A percentile compares a stretch with the other conserved stretches of the same genome.
Conservation (phyloP, 1,139 yeast genomes). For the Scheffersomyces stambukii region DNA sequence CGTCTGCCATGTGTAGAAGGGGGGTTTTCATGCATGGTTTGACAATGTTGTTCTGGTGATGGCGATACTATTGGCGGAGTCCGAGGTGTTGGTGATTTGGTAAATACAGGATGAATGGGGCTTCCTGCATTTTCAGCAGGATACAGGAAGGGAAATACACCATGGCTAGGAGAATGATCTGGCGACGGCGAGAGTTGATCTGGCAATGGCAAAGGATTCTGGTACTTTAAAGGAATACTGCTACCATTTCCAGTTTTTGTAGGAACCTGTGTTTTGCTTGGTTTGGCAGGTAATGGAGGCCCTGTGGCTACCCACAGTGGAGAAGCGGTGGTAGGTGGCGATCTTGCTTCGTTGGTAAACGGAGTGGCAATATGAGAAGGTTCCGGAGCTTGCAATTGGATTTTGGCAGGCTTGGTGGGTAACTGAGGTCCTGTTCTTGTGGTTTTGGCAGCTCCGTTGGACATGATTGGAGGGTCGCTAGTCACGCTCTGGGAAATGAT, state of each 20-base stretch:
- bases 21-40: too few relatives aligned
- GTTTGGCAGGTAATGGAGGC: constrained; percentile 48
- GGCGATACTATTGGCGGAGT: too few relatives aligned
- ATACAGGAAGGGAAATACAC: too few relatives aligned
- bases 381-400: constrained; percentile 8
- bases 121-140: too few relatives aligned
- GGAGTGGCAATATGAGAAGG: background rate
- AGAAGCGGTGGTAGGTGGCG: constrained; percentile 1
- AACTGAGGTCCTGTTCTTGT: constrained; percentile 4
- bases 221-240: constrained; percentile 27
- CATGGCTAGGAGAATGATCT: too few relatives aligned
- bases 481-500: constrained; percentile 38
- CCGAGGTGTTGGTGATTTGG: too few relatives aligned
- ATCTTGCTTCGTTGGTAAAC: background rate
- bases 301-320: constrained; percentile 12
- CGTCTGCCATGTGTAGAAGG: too few relatives aligned
- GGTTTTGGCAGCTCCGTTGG: too few relatives aligned
- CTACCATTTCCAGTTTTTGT: constrained; percentile 1
- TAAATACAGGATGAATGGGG: too few relatives aligned
- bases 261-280: constrained; percentile 8
- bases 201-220: constrained; percentile 34
- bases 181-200: constrained; percentile 4
- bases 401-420: constrained; percentile 22
- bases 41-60: too few relatives aligned
- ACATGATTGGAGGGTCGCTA: constrained; percentile 31